Evolutionary conservation across 805 yeast species (phyloP), one percentile per base, ranked within the genome.

Genomic region (Saccharomyces kudriavzevii): DNA sequence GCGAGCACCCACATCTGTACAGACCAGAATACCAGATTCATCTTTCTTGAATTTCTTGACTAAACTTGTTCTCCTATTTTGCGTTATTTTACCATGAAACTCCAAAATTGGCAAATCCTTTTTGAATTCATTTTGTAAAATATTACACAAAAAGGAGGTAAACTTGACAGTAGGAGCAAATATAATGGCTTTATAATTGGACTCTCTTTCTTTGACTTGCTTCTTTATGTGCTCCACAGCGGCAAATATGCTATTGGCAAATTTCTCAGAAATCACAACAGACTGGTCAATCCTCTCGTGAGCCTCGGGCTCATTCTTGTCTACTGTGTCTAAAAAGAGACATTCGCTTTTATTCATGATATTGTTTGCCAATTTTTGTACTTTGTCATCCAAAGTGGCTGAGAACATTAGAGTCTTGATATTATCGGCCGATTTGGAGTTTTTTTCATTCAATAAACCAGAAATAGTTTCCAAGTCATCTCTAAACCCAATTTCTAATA

Each of bases 1-100:
- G 73, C 98, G 83, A 13, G 97, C 97, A 56, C 91, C 95, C 55
- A 92, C 97, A 71, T 90, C 96, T 5, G 97, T 87, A 53, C 92
- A 84, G 52, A 92, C 80, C 54, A 92, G 76, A 47, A 91, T 66
- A 53, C 89, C 87, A 9, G 62, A 54, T 26, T 66, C 62, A 14
- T 75, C 60, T 52, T 63, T 66, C 58, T 83, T 79, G 74, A 84
- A 87, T 35, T 65, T 64, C 50, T 74, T 75, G 40, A 87, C 81
- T 26, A 81, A 70, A 56, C 74, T 72, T 57, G 84, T 86, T 67
- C 98, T 83, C 48, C 74, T 77, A 26, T 75, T 73, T 71, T 89
- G 96, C 28, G 85, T 69, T 68, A 87, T 71, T 64, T 84, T 82
- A 52, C 97, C 96, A 62, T 90, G 96, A 52, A 88, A 74, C 58